phyloP scores from a whole-genome alignment of 192 early-diverging fungal species.

The Coemansia sp. region DNA sequence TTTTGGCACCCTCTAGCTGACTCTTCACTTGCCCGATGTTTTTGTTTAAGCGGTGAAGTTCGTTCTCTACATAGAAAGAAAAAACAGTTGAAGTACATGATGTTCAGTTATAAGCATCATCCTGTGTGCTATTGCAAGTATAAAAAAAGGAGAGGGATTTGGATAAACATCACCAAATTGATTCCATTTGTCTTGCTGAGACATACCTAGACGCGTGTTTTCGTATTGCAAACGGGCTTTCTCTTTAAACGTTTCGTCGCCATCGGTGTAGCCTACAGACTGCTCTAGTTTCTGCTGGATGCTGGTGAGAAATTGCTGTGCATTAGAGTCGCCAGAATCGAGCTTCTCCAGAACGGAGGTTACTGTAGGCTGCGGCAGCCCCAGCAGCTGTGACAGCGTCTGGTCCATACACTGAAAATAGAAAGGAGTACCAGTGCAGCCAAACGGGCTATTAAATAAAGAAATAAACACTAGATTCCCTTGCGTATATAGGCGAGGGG shows the following conservation, averaged over 20 bases:
- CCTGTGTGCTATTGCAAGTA: not conserved
- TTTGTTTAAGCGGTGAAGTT: constrained; percentile 45
- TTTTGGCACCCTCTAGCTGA: constrained; percentile 20
- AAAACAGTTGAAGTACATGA: not conserved
- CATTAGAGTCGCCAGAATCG: constrained; percentile 6
- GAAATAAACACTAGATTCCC: not conserved
- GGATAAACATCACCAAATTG: not conserved
- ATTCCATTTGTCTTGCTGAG: too few relatives aligned
- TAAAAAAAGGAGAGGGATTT: not conserved
- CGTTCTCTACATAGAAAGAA: constrained; percentile 25
- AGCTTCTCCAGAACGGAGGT: constrained; percentile 27
- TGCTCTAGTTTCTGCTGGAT: constrained; percentile 24
- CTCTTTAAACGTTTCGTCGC: constrained; percentile 10
- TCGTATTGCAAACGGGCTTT: constrained; percentile 51
- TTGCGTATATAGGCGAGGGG: not conserved
- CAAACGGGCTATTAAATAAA: not conserved
- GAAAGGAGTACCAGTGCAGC: not conserved
- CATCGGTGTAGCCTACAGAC: constrained; percentile 5
- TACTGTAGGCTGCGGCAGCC: constrained; percentile 21
- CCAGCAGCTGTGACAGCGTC: constrained; percentile 32
- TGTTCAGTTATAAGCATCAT: not conserved
- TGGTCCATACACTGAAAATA: constrained; percentile 18
- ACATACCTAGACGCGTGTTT: constrained; percentile 51
- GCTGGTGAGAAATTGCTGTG: constrained; percentile 15
- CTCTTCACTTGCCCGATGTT: constrained; percentile 39